phyloP scores from a whole-genome alignment of 2,329 filamentous ascomycete species.

The Alternaria dauci region DNA sequence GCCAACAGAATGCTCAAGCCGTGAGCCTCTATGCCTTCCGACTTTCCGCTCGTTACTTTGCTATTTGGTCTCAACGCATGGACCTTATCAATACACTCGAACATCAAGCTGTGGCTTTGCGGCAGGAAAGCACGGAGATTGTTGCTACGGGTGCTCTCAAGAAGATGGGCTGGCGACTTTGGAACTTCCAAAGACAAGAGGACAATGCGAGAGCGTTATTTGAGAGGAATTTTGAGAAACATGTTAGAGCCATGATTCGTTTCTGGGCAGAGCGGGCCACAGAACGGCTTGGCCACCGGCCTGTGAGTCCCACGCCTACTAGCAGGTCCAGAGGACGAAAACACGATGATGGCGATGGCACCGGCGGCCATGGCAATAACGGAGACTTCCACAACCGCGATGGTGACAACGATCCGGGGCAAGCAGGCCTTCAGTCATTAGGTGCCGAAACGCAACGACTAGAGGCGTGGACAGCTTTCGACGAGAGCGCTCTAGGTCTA shows the following conservation, averaged over 20 bases:
- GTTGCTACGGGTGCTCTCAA: conserved; percentile 60
- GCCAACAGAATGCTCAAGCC: conserved; percentile 33
- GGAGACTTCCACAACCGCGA: neutral
- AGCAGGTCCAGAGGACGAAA: conserved; percentile 24
- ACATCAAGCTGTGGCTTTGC: conserved; percentile 56
- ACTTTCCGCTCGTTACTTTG: conserved; percentile 43
- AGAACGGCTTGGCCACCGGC: conserved; percentile 34
- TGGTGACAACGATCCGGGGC: conserved; percentile 9
- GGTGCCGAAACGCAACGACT: conserved; percentile 45
- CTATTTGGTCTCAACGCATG: conserved; percentile 36
- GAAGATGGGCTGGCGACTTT: conserved; percentile 66
- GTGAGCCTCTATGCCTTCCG: conserved; percentile 34
- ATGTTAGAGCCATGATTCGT: conserved; percentile 63
- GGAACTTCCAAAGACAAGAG: conserved; percentile 61
- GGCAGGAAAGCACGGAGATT: conserved; percentile 57
- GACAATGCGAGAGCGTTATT: conserved; percentile 63
- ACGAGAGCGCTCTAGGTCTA: conserved; percentile 42
- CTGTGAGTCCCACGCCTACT: conserved; percentile 36
- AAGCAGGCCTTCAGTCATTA: neutral
- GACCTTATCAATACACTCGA: conserved; percentile 41
- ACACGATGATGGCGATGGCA: neutral
- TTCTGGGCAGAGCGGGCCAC: conserved; percentile 62
- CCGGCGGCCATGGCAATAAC: neutral
- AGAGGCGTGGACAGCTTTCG: conserved; percentile 52
- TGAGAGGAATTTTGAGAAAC: conserved; percentile 63